Base-by-base conservation (phyloP, 179 eudicot species). In the Nepenthes alata region DNA sequence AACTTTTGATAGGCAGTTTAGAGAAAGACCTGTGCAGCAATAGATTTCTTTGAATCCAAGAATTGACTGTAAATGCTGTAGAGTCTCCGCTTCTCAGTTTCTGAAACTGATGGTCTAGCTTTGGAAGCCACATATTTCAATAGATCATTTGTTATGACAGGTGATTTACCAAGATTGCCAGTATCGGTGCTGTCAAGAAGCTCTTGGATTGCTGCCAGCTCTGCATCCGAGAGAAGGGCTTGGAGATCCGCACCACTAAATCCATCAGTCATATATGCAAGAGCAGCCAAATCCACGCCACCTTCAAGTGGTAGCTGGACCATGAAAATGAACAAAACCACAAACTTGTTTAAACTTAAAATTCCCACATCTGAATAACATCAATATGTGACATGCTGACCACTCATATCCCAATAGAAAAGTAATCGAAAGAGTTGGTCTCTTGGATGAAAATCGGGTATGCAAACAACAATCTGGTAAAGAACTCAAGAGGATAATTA, bases 161-260 rank as follows among this genome's bases (percentile, higher is more conserved):
- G 85, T 69, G 65, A 66, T 71, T 73, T 76, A 37, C 63, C 82
- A 47, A 80, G 47, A 66, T 78, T 72, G 36, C 70, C 70, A 47
- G 66, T 75, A 60, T 83, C 75, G 14, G 77, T 78, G 64, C 72
- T 69, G 57, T 77, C 89, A 51, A 87, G 73, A 70, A 85, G 70
- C 69, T 89, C 81, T 53, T 93, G 96, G 72, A 91, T 88, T 47
- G 97, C 93, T 59, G 89, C 98, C 74, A 89, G 80, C 77, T 93
- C 95, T 66, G 97, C 83, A 69, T 93, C 97, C 25, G 97, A 93
- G 55, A 93, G 85, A 67, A 89, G 97, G 37, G 98, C 97, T 77
- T 90, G 95, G 53, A 93, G 98, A 80, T 93, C 98, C 38, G 98
- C 97, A 59, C 97, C 98, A 68, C 98, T 89, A 64, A 89, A 87